Evolutionary conservation across 2,329 filamentous ascomycete genomes (phyloP).

Genomic region (Botrytis fragariae): DNA sequence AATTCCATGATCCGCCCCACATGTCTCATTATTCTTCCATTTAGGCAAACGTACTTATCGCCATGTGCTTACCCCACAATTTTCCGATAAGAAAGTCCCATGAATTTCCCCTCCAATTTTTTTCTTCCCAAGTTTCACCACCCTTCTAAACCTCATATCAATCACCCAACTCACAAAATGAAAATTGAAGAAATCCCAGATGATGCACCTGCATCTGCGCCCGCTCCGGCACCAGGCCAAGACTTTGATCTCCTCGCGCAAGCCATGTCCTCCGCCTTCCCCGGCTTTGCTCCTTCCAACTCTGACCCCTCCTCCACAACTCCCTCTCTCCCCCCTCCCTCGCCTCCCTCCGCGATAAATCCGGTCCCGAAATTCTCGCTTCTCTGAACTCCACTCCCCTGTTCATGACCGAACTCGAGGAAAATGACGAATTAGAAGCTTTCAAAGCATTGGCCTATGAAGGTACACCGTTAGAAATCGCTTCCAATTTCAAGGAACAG

Average conservation of each 20-base stretch:
- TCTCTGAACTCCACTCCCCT: slow-evolving; percentile 73
- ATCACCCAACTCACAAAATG: slow-evolving; percentile 25
- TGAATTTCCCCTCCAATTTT: slow-evolving; percentile 22
- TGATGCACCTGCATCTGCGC: slow-evolving; percentile 22
- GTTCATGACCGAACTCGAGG: slow-evolving; percentile 93
- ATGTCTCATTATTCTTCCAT: not conserved
- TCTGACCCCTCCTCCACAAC: slow-evolving; percentile 33
- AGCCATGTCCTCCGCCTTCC: slow-evolving; percentile 30
- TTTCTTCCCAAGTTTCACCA: slow-evolving; percentile 9
- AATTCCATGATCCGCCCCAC: not conserved
- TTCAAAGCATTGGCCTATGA: slow-evolving; percentile 90
- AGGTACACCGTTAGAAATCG: slow-evolving; percentile 81
- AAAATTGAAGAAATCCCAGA: slow-evolving; percentile 35
- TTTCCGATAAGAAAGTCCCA: slow-evolving; percentile 12
- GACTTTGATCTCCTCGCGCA: slow-evolving; percentile 34
- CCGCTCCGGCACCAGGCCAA: slow-evolving; percentile 7
- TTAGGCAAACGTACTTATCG: slow-evolving; percentile 16
- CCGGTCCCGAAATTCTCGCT: slow-evolving; percentile 57
- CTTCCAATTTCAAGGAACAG: slow-evolving; percentile 80
- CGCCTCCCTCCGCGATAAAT: slow-evolving; percentile 54
- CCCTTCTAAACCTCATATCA: not conserved
- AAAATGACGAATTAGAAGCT: slow-evolving; percentile 82
- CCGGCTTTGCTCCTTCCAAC: slow-evolving; percentile 9
- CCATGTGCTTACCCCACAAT: slow-evolving; percentile 13
- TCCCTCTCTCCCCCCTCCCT: slow-evolving; percentile 54